These are phyloP conservation scores for Caryopteris hybrid DNA, from an alignment of 305 asterid species.

Conservation along the genomic window DNA sequence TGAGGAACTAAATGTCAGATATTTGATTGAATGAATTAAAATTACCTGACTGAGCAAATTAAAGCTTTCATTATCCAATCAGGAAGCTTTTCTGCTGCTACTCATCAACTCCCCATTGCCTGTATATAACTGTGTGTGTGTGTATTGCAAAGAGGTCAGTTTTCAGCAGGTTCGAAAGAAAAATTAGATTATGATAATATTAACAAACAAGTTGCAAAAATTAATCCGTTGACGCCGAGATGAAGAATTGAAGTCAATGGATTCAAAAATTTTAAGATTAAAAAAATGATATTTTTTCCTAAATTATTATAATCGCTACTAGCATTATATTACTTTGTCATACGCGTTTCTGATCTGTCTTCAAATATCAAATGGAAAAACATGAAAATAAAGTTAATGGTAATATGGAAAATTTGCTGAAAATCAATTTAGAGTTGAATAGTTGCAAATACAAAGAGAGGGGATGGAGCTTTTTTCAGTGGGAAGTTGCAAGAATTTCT, in stretches of 20 bases:
- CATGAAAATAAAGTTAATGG: too few relatives aligned
- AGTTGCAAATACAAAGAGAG: too few relatives aligned
- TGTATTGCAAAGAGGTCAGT: not conserved
- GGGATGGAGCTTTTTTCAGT: too few relatives aligned
- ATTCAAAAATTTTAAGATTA: not conserved
- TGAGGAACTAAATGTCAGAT: not conserved
- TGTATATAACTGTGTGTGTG: not conserved
- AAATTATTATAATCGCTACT: not conserved
- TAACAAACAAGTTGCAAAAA: slow-evolving; percentile 9
- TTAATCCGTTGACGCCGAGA: not conserved
- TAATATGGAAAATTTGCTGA: too few relatives aligned
- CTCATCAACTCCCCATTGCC: not conserved
- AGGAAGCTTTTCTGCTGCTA: slow-evolving; percentile 1
- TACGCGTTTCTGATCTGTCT: not conserved
- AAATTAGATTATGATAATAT: not conserved
- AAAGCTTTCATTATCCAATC: not conserved
- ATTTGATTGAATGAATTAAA: not conserved
- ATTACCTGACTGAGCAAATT: slow-evolving; percentile 15
- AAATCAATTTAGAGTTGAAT: too few relatives aligned
- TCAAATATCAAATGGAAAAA: not conserved
- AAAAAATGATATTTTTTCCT: not conserved
- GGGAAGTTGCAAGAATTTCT: too few relatives aligned
- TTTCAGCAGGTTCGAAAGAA: not conserved
- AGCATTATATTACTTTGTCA: not conserved
- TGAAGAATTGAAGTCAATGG: slow-evolving; percentile 15